Evolutionary conservation across 164 flowering plant genomes (phyloP).

Genomic region (Protea cynaroides): DNA sequence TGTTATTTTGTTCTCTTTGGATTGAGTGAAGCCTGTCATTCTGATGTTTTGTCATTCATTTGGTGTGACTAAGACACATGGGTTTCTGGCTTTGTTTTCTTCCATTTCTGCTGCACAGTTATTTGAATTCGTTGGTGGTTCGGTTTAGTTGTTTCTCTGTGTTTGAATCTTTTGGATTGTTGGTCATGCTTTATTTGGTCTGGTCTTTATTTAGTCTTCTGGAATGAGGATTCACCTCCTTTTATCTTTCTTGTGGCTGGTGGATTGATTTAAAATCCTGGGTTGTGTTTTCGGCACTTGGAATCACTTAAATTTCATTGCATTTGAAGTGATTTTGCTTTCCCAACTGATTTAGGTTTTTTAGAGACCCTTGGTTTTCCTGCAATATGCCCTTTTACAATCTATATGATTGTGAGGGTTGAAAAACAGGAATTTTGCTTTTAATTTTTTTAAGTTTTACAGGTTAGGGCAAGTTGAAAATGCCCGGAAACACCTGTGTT

Average conservation of each 20-base stretch:
- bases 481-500: conserved; percentile 55
- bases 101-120: neutral
- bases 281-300: neutral
- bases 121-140: neutral
- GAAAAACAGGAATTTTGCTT: neutral
- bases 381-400: neutral
- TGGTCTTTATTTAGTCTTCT: neutral
- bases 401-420: neutral
- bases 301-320: neutral
- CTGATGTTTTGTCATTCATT: neutral
- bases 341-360: neutral
- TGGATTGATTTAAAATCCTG: neutral
- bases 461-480: conserved; percentile 81
- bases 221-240: neutral
- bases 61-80: too few species aligned
- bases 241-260: neutral
- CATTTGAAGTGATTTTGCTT: neutral
- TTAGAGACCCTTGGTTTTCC: neutral
- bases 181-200: neutral
- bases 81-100: conserved; percentile 5
- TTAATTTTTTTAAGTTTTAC: conserved; percentile 9
- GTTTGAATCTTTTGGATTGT: neutral
- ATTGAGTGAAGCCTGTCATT: neutral
- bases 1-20: neutral
- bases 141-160: neutral